Conservation (phyloP, 345 rosid species). For the Arabis hirsuta region DNA sequence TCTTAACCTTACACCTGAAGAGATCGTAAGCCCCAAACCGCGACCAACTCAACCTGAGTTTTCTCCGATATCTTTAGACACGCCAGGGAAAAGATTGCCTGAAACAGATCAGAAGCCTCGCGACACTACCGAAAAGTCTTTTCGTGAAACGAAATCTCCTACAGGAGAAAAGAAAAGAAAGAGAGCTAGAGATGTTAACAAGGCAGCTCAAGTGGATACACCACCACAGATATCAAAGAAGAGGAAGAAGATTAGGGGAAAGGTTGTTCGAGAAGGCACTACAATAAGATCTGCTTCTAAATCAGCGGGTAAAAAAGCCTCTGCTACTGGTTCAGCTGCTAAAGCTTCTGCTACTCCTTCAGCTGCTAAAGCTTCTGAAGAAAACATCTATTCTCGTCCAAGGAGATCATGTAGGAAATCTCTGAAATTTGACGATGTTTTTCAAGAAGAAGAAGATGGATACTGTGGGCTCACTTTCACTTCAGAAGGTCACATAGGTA, state of each 20-base stretch:
- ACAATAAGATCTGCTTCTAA: slow-evolving; percentile 44
- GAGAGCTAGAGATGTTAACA: slow-evolving; percentile 22
- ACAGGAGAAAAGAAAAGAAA: slow-evolving; percentile 7
- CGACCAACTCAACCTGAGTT: slow-evolving; percentile 15
- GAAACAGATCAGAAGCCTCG: slow-evolving; percentile 9
- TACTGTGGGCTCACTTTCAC: slow-evolving; percentile 10
- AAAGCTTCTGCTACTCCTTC: slow-evolving; percentile 36
- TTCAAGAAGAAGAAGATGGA: slow-evolving; percentile 8
- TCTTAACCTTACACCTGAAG: slow-evolving; percentile 35
- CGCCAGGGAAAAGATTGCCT: background rate
- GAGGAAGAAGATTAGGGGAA: slow-evolving; percentile 76
- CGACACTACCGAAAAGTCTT: background rate
- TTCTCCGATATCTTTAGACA: slow-evolving; percentile 7
- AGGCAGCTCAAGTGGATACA: slow-evolving; percentile 2
- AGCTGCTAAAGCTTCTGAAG: slow-evolving; percentile 41
- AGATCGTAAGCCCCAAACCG: background rate
- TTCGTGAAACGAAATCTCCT: slow-evolving; percentile 3
- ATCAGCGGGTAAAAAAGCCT: slow-evolving; percentile 49
- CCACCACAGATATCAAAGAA: slow-evolving; percentile 52
- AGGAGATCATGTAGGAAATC: slow-evolving; percentile 55
- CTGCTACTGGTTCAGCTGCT: slow-evolving; percentile 35
- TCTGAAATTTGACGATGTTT: slow-evolving; percentile 30
- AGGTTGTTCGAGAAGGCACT: slow-evolving; percentile 63
- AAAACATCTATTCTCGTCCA: slow-evolving; percentile 29
- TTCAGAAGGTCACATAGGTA: background rate